These are phyloP conservation scores for Cladosporium sp. DNA, from an alignment of 2,329 filamentous ascomycete species.

Conservation along the genomic window DNA sequence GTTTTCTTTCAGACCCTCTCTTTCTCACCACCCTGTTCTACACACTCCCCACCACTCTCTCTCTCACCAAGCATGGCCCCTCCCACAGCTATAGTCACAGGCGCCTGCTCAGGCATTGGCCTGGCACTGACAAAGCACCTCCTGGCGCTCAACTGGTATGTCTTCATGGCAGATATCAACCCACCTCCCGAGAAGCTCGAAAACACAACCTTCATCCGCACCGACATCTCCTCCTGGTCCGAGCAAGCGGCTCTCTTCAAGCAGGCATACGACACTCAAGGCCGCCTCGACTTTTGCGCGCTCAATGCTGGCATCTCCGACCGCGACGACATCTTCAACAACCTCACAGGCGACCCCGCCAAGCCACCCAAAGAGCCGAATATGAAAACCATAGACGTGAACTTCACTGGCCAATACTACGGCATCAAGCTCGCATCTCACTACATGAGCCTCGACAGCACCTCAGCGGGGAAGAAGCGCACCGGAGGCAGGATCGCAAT, in stretches of 20 bases:
- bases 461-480: constrained; percentile 15
- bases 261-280: constrained; percentile 21
- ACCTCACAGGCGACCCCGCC: constrained; percentile 17
- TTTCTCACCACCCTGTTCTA: too few species aligned
- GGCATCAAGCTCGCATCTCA: constrained; percentile 35
- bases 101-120: constrained; percentile 42
- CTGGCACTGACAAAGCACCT: constrained; percentile 41
- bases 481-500: constrained; percentile 31
- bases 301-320: constrained; percentile 34
- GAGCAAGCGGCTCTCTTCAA: constrained; percentile 24
- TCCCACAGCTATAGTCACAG: constrained; percentile 42
- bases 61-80: constrained; percentile 28
- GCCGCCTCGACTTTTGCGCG: constrained; percentile 29
- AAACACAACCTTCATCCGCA: constrained; percentile 33
- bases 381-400: constrained; percentile 32
- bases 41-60: background rate
- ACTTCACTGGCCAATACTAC: constrained; percentile 32
- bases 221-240: constrained; percentile 28
- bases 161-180: constrained; percentile 44
- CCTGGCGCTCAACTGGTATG: constrained; percentile 34
- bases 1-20: too few species aligned
- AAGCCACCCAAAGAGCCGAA: constrained; percentile 29
- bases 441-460: constrained; percentile 30
- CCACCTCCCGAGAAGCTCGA: constrained; percentile 25
- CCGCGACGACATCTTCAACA: constrained; percentile 32